Evolutionary conservation across 78 protist genomes (phyloP).

Genomic region (Chrysochromulina tobinii): DNA sequence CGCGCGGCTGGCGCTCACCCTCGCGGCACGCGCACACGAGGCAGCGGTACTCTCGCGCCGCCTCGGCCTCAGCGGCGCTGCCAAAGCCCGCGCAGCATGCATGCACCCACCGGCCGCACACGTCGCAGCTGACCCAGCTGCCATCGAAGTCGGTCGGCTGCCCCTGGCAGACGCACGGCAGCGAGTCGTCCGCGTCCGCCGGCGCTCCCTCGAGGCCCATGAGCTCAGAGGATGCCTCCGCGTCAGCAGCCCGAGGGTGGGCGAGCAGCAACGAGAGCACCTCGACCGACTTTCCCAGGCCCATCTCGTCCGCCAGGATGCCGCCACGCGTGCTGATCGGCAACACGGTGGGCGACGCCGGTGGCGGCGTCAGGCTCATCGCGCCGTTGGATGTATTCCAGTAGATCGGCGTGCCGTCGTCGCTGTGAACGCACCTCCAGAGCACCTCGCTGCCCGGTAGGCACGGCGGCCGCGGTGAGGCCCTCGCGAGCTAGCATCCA

Average conservation of each 20-base stretch:
- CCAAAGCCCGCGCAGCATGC: background rate
- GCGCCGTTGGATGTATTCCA: too few species aligned
- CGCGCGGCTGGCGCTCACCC: background rate
- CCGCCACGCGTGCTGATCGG: background rate
- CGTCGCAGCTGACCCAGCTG: background rate
- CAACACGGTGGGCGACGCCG: too few species aligned
- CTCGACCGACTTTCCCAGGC: constrained; percentile 58
- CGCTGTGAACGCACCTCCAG: too few species aligned
- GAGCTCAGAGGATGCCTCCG: background rate
- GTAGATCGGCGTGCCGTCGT: too few species aligned
- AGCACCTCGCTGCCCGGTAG: too few species aligned
- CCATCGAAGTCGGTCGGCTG: background rate
- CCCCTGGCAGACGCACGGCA: background rate
- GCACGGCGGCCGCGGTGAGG: too few species aligned
- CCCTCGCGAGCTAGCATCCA: constrained; percentile 12
- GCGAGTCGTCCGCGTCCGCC: background rate
- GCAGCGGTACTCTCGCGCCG: background rate
- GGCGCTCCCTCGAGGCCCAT: background rate
- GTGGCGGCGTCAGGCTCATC: too few species aligned
- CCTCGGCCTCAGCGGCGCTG: background rate
- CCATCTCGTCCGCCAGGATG: constrained; percentile 59
- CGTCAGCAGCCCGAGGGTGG: background rate
- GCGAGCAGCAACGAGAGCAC: background rate
- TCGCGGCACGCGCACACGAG: background rate
- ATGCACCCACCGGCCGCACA: background rate